Evolutionary conservation across 2,329 filamentous ascomycete genomes (phyloP), one percentile per base, ranked within the genome.

Genomic region (Trichoderma brevicompactum): DNA sequence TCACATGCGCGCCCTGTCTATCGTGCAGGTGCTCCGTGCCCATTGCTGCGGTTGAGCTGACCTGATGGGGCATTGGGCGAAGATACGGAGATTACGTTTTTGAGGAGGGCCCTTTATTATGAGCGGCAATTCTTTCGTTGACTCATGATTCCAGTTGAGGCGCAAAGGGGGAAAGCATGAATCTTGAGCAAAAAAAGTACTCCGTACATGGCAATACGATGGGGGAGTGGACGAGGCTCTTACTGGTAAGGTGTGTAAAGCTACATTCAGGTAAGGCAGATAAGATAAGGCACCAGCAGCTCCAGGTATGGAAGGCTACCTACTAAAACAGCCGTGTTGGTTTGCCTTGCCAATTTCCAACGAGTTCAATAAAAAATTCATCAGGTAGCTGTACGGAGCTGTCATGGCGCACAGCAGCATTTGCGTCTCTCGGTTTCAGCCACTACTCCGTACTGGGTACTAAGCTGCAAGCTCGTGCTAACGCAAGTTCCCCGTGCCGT

Each of bases 401-500:
- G 23, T 5, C 23, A 28, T 5, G 23, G 23, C 5, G 23, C 23
- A 28, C 23, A 28, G 23, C 23, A 28, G 23, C 23, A 28, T 3
- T 28, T 28, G 23, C 23, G 23, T 28, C 23, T 5, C 23, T 28
- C 23, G 23, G 23, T 28, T 28, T 28, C 23, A 28, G 23, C 23
- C 23, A 28, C 23, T 28, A 28, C 46, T 49, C 46, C 46, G 56
- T 48, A 36, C 54, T 5, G 23, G 36, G 36, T 38, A 38, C 36
- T 38, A 19, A n/a, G 12, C 43, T 15, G 9, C n/a, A 17, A 38
- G 15, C 10, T 34, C 40, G 13, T 36, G 17, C 32, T 59, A 59
- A 50, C 44, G 43, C 61, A 50, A 28, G 52, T 38, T 44, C 23
- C 67, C 68, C 69, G 44, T 49, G 43, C 55, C 40, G 40, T 49